These are phyloP conservation scores for Candida frijolesensis DNA, from an alignment of 1,139 yeast genomes.

Conservation along the genomic window DNA sequence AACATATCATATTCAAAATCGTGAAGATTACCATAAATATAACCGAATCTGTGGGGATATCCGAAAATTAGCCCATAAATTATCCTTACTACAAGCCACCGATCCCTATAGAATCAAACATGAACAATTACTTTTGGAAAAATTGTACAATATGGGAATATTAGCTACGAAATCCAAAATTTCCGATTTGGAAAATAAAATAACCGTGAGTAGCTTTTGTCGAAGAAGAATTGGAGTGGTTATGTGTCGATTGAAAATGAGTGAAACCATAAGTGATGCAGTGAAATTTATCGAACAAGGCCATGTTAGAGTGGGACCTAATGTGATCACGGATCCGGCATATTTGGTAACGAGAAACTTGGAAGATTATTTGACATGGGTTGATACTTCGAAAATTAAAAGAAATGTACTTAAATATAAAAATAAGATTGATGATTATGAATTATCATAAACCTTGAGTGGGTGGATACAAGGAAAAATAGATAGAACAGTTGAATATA, in stretches of 20 bases:
- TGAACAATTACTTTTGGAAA: conserved; percentile 83
- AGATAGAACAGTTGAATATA: not conserved
- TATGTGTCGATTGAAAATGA: conserved; percentile 94
- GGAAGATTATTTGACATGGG: conserved; percentile 99
- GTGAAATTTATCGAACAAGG: conserved; percentile 94
- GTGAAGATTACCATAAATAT: conserved; percentile 95
- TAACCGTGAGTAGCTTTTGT: conserved; percentile 90
- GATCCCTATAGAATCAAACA: conserved; percentile 88
- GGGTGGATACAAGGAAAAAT: no score
- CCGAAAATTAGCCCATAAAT: conserved; percentile 80
- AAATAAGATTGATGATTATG: conserved; percentile 82
- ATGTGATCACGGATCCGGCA: conserved; percentile 93
- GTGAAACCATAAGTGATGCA: conserved; percentile 85
- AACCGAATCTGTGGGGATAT: conserved; percentile 90
- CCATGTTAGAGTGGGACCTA: conserved; percentile 96
- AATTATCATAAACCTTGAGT: conserved; percentile 43
- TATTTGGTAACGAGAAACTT: conserved; percentile 86
- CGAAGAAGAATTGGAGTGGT: conserved; percentile 92
- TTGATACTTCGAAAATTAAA: conserved; percentile 90
- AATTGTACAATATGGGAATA: conserved; percentile 85
- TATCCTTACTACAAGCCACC: conserved; percentile 79
- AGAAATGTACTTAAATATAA: conserved; percentile 85
- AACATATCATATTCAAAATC: conserved; percentile 87
- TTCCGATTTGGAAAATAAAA: conserved; percentile 88
- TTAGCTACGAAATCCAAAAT: conserved; percentile 83